These are phyloP conservation scores for Phylloporus rhodoxanthus DNA, from an alignment of 768 basidiomycete species.

Conservation along the genomic window DNA sequence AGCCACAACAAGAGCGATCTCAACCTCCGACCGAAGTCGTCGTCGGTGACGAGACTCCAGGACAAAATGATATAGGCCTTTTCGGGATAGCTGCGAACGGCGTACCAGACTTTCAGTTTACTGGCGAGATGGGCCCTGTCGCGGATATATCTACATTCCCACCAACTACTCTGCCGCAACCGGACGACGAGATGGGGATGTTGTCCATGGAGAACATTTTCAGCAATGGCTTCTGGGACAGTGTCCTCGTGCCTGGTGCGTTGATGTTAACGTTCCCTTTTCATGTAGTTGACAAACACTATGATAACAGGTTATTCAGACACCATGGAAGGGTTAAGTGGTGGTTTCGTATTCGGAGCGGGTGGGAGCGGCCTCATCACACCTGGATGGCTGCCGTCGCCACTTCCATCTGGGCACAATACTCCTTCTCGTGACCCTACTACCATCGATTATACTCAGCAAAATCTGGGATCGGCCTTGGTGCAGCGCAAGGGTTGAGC, in stretches of 20 bases:
- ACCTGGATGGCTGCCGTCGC: constrained; percentile 57
- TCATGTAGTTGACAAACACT: constrained; percentile 2
- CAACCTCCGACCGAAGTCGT: constrained; percentile 18
- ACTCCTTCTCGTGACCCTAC: constrained; percentile 31
- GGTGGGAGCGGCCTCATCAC: constrained; percentile 83
- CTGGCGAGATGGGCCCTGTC: constrained; percentile 80
- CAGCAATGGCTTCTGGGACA: constrained; percentile 81
- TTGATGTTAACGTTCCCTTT: constrained; percentile 8
- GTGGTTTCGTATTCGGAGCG: constrained; percentile 80
- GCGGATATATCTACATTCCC: constrained; percentile 81
- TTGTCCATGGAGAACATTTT: constrained; percentile 82
- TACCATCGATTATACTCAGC: constrained; percentile 24
- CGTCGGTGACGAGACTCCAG: constrained; percentile 14
- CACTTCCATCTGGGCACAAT: constrained; percentile 51
- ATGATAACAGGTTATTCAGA: constrained; percentile 61
- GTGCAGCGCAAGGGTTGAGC: constrained; percentile 25
- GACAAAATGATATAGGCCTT: constrained; percentile 27
- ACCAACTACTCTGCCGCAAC: constrained; percentile 67
- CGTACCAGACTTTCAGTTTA: constrained; percentile 58
- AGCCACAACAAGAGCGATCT: constrained; percentile 12
- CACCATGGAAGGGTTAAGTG: constrained; percentile 74
- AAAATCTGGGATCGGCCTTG: constrained; percentile 21
- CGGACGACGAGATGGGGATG: constrained; percentile 39
- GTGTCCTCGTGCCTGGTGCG: constrained; percentile 77
- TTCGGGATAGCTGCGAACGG: constrained; percentile 23